phyloP scores from a whole-genome alignment of 2,329 filamentous ascomycete species.

The Clonostachys chloroleuca region DNA sequence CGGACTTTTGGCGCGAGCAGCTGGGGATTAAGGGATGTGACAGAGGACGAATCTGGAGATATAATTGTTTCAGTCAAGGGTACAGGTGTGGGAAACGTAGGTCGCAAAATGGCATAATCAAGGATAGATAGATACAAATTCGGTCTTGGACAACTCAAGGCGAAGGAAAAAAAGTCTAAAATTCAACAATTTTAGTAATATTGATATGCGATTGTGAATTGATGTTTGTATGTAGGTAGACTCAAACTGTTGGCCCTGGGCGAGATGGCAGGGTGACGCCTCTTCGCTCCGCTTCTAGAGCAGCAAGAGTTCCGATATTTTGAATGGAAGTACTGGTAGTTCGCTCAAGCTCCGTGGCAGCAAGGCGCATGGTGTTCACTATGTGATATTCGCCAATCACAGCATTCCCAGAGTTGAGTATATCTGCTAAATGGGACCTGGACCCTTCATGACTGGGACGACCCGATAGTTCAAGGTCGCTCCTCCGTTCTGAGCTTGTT shows the following conservation, averaged over 20 bases:
- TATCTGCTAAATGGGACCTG: slow-evolving; percentile 35
- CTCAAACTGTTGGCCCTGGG: not conserved
- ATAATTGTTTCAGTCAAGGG: slow-evolving; percentile 90
- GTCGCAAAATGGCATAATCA: slow-evolving; percentile 71
- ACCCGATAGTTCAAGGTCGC: slow-evolving; percentile 10
- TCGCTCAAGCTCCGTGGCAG: slow-evolving; percentile 38
- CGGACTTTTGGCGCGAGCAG: slow-evolving; percentile 84
- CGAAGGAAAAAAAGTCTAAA: slow-evolving; percentile 3
- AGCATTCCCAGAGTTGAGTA: slow-evolving; percentile 50
- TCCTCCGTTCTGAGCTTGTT: slow-evolving; percentile 3
- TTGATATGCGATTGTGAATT: not conserved
- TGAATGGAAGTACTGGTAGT: slow-evolving; percentile 47
- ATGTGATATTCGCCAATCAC: slow-evolving; percentile 50
- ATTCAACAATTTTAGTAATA: not conserved
- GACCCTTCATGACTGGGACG: slow-evolving; percentile 16
- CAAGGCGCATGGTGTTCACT: slow-evolving; percentile 40
- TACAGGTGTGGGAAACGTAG: slow-evolving; percentile 89
- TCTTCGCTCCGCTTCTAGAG: slow-evolving; percentile 36
- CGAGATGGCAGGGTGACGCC: not conserved
- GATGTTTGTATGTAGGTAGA: not conserved
- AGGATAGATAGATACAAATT: too few species aligned
- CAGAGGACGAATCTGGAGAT: slow-evolving; percentile 62
- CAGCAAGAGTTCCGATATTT: slow-evolving; percentile 48
- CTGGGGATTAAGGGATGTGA: slow-evolving; percentile 81
- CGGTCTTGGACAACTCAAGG: too few species aligned